phyloP scores from a whole-genome alignment of 139 green algal species.

The Micractinium conductrix region DNA sequence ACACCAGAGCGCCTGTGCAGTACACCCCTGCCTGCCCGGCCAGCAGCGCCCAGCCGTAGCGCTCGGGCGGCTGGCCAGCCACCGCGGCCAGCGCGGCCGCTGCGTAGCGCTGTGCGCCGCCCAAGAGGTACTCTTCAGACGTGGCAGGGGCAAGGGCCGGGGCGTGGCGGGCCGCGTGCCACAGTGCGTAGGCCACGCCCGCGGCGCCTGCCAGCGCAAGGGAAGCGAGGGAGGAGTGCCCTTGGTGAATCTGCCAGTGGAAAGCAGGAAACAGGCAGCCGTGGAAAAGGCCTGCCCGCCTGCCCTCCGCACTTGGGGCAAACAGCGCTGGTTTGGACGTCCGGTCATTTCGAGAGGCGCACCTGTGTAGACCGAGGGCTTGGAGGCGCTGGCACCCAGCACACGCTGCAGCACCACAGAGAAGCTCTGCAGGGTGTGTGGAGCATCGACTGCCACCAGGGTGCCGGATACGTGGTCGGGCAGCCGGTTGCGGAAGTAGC shows the following conservation, averaged over 20 bases:
- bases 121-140: neutral
- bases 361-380: conserved; percentile 25
- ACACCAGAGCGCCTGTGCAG: conserved; percentile 1
- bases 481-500: conserved; percentile 10
- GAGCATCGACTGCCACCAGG: neutral
- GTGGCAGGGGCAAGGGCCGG: neutral
- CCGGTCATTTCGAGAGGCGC: no score
- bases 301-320: neutral
- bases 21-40: conserved; percentile 30
- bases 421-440: neutral
- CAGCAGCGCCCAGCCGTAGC: conserved; percentile 20
- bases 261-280: no score
- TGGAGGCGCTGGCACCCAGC: neutral
- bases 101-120: neutral
- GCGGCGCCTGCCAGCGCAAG: conserved; percentile 13
- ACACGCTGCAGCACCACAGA: neutral
- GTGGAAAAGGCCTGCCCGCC: neutral
- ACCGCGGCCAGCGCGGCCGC: neutral
- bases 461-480: neutral
- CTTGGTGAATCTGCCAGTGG: no score
- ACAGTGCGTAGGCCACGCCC: conserved; percentile 16
- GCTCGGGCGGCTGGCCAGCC: neutral
- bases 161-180: neutral
- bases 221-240: neutral
- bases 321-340: no score